Conservation (phyloP, 1,284 basidiomycete species). For the Tilletia indica region DNA sequence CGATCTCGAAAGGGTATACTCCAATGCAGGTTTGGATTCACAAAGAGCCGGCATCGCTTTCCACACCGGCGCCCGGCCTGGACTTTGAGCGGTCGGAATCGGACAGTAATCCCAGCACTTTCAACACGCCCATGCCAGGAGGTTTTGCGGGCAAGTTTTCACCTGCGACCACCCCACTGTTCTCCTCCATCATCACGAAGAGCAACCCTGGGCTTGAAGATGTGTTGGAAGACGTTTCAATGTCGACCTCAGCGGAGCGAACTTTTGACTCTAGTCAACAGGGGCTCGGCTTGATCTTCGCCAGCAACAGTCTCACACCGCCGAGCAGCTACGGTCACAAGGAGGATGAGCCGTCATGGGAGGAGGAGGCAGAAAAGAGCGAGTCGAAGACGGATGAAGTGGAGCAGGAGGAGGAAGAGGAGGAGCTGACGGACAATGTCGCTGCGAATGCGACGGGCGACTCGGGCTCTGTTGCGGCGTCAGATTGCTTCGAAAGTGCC, state of each 20-base stretch:
- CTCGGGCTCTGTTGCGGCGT: not conserved
- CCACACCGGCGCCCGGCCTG: too few relatives aligned
- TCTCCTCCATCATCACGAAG: too few relatives aligned
- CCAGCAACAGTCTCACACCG: not conserved
- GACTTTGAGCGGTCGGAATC: not conserved
- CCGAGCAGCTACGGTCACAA: not conserved
- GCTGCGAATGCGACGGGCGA: not conserved
- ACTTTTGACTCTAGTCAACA: not conserved
- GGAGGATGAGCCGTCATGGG: too few relatives aligned
- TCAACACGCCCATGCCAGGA: constrained; percentile 6
- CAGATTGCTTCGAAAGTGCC: constrained; percentile 8
- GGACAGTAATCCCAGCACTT: not conserved
- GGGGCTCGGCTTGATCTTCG: not conserved
- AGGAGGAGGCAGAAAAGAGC: too few relatives aligned
- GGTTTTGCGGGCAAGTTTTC: not conserved
- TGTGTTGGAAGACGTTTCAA: too few relatives aligned
- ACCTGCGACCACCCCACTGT: not conserved
- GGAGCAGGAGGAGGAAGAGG: too few relatives aligned
- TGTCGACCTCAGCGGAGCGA: not conserved
- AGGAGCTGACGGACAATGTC: too few relatives aligned
- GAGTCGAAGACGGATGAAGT: too few relatives aligned
- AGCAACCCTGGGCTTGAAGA: too few relatives aligned
- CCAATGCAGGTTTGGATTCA: too few relatives aligned
- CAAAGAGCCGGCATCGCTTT: too few relatives aligned
- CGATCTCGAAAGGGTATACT: too few relatives aligned